Base-by-base conservation (phyloP, 805 yeast species). In the Yarrowia deformans region DNA sequence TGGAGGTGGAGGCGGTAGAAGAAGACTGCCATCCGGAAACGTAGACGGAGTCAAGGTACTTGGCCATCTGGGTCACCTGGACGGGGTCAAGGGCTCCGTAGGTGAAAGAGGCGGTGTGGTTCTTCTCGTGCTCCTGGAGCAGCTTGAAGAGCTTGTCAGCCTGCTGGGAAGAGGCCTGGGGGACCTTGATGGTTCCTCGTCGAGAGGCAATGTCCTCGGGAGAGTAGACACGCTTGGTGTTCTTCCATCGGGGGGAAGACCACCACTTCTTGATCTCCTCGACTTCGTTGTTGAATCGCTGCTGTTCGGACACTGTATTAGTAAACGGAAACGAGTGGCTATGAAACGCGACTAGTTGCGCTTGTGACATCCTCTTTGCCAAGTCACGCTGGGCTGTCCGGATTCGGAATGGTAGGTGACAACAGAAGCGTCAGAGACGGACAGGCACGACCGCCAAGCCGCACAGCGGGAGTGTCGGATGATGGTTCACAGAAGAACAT, bases 21-120 rank as follows among this genome's bases (percentile, higher is more conserved):
- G 97, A 93, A 80, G 97, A 93, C 84, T 94, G 99, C 99, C 99
- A 94, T 68, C 99, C 99, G 50, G 97, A 90, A 72, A 94, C 96
- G 80, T 94, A 94, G 74, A 94, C 86, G 13, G 97, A 86, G 81
- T 93, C 98, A 76, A 94, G 84, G 81, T 91, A 92, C 80, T 91
- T 91, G 75, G 97, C 97, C 98, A 94, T 94, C 82, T 94, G 98
- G 71, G 97, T 84, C 73, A 93, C 92, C 78, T 94, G 98, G 73
- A 94, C 90, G 35, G 98, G 97, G 80, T 94, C 98, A 75, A 94
- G 84, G 32, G 98, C 98, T 79, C 98, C 98, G 77, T 92, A 93
- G 42, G 98, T 93, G 84, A 88, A 88, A 29, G 97, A 89, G 45
- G 87, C 90, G 56, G 96, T 87, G 77, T 87, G 88, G 73, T 89